Evolutionary conservation across 805 yeast genomes (phyloP).

Genomic region (Grigorovia jiainica): DNA sequence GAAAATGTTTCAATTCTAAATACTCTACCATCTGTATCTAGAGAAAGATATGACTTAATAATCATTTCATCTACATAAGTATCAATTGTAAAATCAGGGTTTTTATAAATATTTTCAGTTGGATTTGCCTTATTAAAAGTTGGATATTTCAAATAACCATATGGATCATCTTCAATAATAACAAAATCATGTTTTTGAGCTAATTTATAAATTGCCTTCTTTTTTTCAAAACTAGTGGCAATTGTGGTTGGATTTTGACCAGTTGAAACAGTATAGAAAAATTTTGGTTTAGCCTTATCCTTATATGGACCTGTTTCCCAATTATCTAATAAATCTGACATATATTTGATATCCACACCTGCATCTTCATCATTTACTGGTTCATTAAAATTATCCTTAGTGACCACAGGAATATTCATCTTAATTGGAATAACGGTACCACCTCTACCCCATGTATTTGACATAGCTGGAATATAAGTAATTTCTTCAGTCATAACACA

Average conservation of each 20-base stretch:
- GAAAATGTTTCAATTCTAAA: slow-evolving; percentile 55
- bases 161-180: slow-evolving; percentile 67
- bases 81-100: slow-evolving; percentile 25
- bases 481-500: slow-evolving; percentile 55
- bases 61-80: slow-evolving; percentile 37
- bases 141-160: slow-evolving; percentile 49
- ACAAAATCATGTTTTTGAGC: slow-evolving; percentile 49
- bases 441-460: slow-evolving; percentile 37
- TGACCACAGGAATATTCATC: slow-evolving; percentile 15
- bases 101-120: slow-evolving; percentile 24
- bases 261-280: slow-evolving; percentile 57
- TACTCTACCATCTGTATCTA: slow-evolving; percentile 55
- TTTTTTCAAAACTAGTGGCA: slow-evolving; percentile 40
- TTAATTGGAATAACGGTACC: slow-evolving; percentile 55
- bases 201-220: slow-evolving; percentile 40
- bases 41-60: slow-evolving; percentile 40
- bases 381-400: not conserved
- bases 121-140: slow-evolving; percentile 26
- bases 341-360: slow-evolving; percentile 43
- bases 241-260: slow-evolving; percentile 66
- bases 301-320: slow-evolving; percentile 46
- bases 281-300: slow-evolving; percentile 44
- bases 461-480: slow-evolving; percentile 52
- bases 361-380: slow-evolving; percentile 30
- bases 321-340: slow-evolving; percentile 43